These are phyloP conservation scores for Phlebiopsis gigantea DNA, from an alignment of 768 basidiomycete genomes.

Conservation along the genomic window DNA sequence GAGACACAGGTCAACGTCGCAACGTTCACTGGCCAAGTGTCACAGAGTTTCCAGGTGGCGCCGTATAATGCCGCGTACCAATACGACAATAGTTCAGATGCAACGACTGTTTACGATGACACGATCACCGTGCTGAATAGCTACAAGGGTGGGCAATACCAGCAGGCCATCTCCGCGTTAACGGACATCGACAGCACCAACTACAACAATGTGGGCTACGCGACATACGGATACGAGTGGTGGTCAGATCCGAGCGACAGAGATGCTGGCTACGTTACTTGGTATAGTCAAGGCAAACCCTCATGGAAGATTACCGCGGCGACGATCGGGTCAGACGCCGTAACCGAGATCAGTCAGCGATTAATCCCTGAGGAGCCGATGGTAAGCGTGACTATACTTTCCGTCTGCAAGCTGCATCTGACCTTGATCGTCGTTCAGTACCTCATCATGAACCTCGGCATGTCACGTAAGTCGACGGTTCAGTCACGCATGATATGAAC, in stretches of 20 bases:
- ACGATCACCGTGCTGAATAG: constrained; percentile 51
- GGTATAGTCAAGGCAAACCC: constrained; percentile 62
- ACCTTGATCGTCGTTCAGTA: constrained; percentile 39
- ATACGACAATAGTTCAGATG: constrained; percentile 48
- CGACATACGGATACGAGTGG: constrained; percentile 73
- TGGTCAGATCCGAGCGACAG: constrained; percentile 69
- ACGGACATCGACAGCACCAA: constrained; percentile 47
- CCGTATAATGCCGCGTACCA: constrained; percentile 72
- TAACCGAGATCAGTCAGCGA: constrained; percentile 53
- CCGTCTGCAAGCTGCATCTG: background rate
- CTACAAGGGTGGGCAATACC: constrained; percentile 66
- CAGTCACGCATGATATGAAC: background rate
- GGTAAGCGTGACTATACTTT: constrained; percentile 41
- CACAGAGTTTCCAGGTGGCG: constrained; percentile 77
- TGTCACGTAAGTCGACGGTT: constrained; percentile 45
- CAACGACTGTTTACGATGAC: constrained; percentile 48
- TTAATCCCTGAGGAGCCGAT: constrained; percentile 88
- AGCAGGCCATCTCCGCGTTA: constrained; percentile 71
- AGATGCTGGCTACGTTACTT: constrained; percentile 74
- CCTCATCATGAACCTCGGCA: constrained; percentile 80
- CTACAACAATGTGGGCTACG: constrained; percentile 53
- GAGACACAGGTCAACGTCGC: constrained; percentile 70
- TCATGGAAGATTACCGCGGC: constrained; percentile 70
- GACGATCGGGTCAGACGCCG: constrained; percentile 62
- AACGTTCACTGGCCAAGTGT: constrained; percentile 55